Percentiles rank a stretch among this genome's conserved stretches.
These are phyloP conservation scores for Erysimum cheiri DNA, from an alignment of 441 rosid genomes.

Conservation along the genomic window DNA sequence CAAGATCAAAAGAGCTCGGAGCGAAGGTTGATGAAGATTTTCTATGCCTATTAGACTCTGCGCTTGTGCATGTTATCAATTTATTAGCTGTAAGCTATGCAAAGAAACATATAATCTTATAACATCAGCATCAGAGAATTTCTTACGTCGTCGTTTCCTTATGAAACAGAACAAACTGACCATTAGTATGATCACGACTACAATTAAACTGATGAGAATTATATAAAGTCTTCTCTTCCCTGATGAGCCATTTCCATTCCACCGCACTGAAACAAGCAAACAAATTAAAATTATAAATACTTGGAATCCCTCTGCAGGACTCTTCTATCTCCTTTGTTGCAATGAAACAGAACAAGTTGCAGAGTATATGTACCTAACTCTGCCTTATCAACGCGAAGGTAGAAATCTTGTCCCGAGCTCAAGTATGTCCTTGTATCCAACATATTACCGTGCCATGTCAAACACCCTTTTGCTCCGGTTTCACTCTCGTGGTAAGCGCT, in stretches of 20 bases:
- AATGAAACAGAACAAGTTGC: conserved; percentile 17
- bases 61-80: conserved; percentile 9
- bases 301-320: neutral
- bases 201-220: conserved; percentile 24
- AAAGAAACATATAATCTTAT: conserved; percentile 10
- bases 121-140: neutral
- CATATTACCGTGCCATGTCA: conserved; percentile 66
- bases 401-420: conserved; percentile 56
- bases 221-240: conserved; percentile 40
- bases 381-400: conserved; percentile 53
- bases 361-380: conserved; percentile 47
- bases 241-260: conserved; percentile 38
- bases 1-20: conserved; percentile 35
- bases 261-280: conserved; percentile 39
- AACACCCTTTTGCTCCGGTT: conserved; percentile 61
- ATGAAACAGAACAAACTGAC: conserved; percentile 28
- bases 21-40: conserved; percentile 17
- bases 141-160: conserved; percentile 46
- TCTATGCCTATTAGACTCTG: conserved; percentile 34
- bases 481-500: conserved; percentile 54
- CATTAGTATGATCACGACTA: conserved; percentile 30
- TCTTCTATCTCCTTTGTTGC: neutral
- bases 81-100: conserved; percentile 9
- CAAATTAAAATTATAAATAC: neutral
- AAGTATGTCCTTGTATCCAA: conserved; percentile 56